Conservation (phyloP, 805 yeast genomes). For the Kregervanrija pseudodelftensis region DNA sequence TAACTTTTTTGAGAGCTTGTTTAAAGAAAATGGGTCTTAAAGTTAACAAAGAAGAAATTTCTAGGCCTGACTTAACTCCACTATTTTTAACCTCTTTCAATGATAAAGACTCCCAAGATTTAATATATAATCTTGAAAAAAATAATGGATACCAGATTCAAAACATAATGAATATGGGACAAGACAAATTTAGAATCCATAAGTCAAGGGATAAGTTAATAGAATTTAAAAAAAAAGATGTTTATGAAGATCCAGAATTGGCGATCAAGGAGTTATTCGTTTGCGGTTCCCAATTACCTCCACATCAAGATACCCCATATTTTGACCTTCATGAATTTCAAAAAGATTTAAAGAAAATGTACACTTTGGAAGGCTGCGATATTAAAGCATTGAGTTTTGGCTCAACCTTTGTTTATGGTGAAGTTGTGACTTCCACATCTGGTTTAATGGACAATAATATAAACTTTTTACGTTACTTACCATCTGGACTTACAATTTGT, state of each 20-base stretch:
- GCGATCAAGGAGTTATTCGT: constrained; percentile 51
- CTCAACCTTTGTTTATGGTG: constrained; percentile 63
- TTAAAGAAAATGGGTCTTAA: constrained; percentile 57
- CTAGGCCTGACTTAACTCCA: constrained; percentile 66
- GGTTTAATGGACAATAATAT: constrained; percentile 71
- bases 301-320: constrained; percentile 53
- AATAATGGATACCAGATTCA: constrained; percentile 32
- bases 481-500: constrained; percentile 61
- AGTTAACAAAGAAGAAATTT: constrained; percentile 47
- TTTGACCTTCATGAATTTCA: constrained; percentile 61
- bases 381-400: constrained; percentile 39
- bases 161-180: constrained; percentile 40
- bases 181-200: constrained; percentile 51
- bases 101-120: constrained; percentile 20
- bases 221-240: constrained; percentile 24
- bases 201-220: constrained; percentile 27
- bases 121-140: constrained; percentile 28
- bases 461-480: constrained; percentile 47
- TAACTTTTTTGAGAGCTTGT: constrained; percentile 48
- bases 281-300: constrained; percentile 37
- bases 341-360: constrained; percentile 30
- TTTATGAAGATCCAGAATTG: constrained; percentile 47
- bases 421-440: constrained; percentile 84
- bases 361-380: constrained; percentile 20
- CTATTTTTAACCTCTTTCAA: constrained; percentile 43